Conservation (phyloP, 331 rosid species). For the Arachis monticola region DNA sequence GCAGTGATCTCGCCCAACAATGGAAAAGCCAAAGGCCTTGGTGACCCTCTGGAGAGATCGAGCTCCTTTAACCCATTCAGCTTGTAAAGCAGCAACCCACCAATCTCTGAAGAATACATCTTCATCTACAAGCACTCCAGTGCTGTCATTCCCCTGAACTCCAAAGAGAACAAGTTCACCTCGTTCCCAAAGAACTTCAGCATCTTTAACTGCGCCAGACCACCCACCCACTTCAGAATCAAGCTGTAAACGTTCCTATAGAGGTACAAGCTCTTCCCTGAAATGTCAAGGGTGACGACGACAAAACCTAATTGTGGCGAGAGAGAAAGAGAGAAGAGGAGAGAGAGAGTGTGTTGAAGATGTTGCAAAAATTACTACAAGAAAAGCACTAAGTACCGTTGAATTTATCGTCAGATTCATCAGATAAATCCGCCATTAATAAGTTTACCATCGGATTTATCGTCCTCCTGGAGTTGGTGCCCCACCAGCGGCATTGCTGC, state of each 20-base stretch:
- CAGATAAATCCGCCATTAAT: too few relatives aligned
- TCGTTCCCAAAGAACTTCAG: slow-evolving; percentile 93
- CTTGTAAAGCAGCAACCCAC: slow-evolving; percentile 73
- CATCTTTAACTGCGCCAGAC: slow-evolving; percentile 59
- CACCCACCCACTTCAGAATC: slow-evolving; percentile 72
- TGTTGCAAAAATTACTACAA: too few relatives aligned
- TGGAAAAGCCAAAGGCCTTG: slow-evolving; percentile 77
- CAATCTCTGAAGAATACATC: slow-evolving; percentile 72
- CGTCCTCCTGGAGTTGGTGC: too few relatives aligned
- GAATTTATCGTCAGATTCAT: too few relatives aligned
- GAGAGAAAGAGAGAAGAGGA: too few relatives aligned
- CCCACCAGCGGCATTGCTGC: too few relatives aligned
- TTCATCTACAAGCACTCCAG: slow-evolving; percentile 86
- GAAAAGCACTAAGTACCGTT: too few relatives aligned
- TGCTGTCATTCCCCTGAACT: slow-evolving; percentile 58
- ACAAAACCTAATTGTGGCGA: too few relatives aligned
- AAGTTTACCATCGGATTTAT: too few relatives aligned
- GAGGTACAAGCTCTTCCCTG: slow-evolving; percentile 69
- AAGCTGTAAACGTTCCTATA: slow-evolving; percentile 78
- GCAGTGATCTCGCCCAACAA: slow-evolving; percentile 72
- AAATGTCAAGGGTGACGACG: slow-evolving; percentile 58
- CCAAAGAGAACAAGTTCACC: slow-evolving; percentile 74
- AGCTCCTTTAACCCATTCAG: slow-evolving; percentile 83
- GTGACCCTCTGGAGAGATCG: slow-evolving; percentile 82
- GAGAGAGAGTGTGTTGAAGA: too few relatives aligned